Evolutionary conservation across 176 grass and related monocot species (phyloP).

Genomic region (Phoenix dactylifera): DNA sequence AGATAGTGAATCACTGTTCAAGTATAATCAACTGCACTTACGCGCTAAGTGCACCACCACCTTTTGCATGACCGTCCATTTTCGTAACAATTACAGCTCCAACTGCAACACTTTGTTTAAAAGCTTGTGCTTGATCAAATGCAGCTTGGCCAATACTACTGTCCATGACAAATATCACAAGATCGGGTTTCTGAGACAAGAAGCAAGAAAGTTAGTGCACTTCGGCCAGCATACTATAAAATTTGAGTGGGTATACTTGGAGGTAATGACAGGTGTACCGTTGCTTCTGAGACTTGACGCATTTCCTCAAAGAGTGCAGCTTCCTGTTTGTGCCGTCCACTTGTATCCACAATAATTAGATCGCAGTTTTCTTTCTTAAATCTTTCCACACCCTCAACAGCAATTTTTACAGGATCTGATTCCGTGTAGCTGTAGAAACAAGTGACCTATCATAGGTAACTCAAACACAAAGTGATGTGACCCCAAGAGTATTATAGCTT

Average conservation of each 20-base stretch:
- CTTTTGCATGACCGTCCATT: constrained; percentile 94
- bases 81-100: constrained; percentile 98
- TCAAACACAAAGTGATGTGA: too few relatives aligned
- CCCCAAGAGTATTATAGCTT: too few relatives aligned
- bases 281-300: constrained; percentile 98
- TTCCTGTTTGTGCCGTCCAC: constrained; percentile 92
- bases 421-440: constrained; percentile 67
- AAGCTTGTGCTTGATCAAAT: constrained; percentile 98
- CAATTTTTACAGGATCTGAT: constrained; percentile 94
- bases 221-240: neutral
- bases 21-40: constrained; percentile 39
- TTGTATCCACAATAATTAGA: constrained; percentile 97
- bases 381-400: constrained; percentile 87
- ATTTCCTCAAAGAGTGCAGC: constrained; percentile 95
- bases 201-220: neutral
- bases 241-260: neutral
- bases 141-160: constrained; percentile 97
- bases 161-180: constrained; percentile 98
- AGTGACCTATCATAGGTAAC: neutral
- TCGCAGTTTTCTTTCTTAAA: constrained; percentile 91
- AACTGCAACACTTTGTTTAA: constrained; percentile 90
- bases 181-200: constrained; percentile 75
- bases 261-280: constrained; percentile 29
- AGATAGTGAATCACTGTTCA: too few relatives aligned
- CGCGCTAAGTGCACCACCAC: constrained; percentile 91